Conservation (phyloP, 768 basidiomycete species). For the Pholiota microspora region DNA sequence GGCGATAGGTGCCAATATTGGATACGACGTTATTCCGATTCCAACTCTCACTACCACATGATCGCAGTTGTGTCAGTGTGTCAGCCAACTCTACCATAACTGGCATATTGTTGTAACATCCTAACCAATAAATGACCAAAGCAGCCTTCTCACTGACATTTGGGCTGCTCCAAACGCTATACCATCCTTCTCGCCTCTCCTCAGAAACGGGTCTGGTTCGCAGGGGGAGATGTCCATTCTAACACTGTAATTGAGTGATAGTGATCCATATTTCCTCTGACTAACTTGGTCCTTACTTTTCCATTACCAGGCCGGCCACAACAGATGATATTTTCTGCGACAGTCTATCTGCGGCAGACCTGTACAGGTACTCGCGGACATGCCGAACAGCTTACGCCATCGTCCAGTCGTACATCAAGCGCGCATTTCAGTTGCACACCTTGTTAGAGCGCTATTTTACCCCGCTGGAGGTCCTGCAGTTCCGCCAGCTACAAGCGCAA, state of each 20-base stretch:
- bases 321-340: conserved; percentile 8
- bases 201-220: neutral
- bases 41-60: neutral
- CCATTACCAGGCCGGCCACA: neutral
- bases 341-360: neutral
- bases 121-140: neutral
- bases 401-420: conserved; percentile 8
- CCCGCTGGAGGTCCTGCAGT: conserved; percentile 4
- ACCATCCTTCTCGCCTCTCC: neutral
- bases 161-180: neutral
- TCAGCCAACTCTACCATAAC: neutral
- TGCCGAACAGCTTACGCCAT: neutral
- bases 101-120: neutral
- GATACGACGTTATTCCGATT: neutral
- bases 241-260: neutral
- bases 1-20: neutral
- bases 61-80: conserved; percentile 1
- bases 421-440: conserved; percentile 2
- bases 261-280: neutral
- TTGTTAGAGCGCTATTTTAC: conserved; percentile 7
- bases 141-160: neutral
- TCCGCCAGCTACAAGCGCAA: conserved; percentile 11
- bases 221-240: neutral
- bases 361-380: conserved; percentile 3
- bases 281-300: neutral